Conservation (phyloP, 768 basidiomycete species). For the Boletus sp. region DNA sequence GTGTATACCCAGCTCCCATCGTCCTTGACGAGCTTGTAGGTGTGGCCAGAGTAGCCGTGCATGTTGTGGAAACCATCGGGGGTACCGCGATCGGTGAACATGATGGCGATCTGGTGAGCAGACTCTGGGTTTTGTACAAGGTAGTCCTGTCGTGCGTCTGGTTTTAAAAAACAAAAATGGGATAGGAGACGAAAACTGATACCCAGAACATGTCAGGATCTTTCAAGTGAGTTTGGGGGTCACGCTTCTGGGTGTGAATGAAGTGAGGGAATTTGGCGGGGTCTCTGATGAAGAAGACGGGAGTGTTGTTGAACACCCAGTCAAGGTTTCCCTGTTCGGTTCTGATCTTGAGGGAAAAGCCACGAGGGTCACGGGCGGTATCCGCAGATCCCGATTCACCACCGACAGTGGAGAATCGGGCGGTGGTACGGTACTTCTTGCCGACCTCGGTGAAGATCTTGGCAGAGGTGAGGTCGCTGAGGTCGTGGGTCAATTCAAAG, state of each 20-base stretch:
- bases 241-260: conserved; percentile 90
- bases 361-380: conserved; percentile 90
- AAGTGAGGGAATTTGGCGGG: conserved; percentile 90
- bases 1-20: conserved; percentile 84
- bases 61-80: conserved; percentile 83
- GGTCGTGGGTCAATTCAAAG: conserved; percentile 85
- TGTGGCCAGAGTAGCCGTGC: conserved; percentile 95
- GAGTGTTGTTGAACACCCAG: conserved; percentile 91
- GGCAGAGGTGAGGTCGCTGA: conserved; percentile 78
- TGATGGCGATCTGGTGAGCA: conserved; percentile 84
- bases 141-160: conserved; percentile 60
- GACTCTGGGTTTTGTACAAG: conserved; percentile 86
- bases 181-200: not conserved
- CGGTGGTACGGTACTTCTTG: conserved; percentile 68
- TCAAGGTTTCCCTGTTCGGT: conserved; percentile 92
- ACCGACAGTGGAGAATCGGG: conserved; percentile 91
- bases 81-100: conserved; percentile 93
- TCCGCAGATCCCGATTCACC: conserved; percentile 89
- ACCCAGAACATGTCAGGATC: conserved; percentile 87
- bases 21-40: conserved; percentile 82
- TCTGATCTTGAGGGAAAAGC: conserved; percentile 86
- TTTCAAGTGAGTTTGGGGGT: conserved; percentile 89
- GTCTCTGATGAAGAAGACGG: conserved; percentile 87
- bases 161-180: not conserved
- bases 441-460: conserved; percentile 61